phyloP scores from a whole-genome alignment of 2,329 filamentous ascomycete genomes.

The Phaeosphaeria sp. region DNA sequence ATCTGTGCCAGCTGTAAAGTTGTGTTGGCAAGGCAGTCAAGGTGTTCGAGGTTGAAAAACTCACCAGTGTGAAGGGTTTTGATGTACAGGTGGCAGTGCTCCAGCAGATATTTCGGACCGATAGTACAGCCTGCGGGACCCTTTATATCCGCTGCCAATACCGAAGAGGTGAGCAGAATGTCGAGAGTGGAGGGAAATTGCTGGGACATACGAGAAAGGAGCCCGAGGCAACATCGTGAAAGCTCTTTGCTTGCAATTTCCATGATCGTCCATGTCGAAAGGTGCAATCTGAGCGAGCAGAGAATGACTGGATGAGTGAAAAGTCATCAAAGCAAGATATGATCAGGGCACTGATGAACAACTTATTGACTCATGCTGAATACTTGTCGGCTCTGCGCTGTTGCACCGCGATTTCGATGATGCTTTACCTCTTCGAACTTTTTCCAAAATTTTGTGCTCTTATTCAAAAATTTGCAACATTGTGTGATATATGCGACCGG shows the following conservation, averaged over 20 bases:
- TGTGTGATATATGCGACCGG: no score
- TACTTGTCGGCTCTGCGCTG: no score
- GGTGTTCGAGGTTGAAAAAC: not conserved
- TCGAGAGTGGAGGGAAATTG: not conserved
- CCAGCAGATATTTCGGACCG: conserved; percentile 14
- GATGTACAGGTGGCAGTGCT: conserved; percentile 14
- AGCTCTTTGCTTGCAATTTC: not conserved
- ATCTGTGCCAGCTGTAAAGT: conserved; percentile 21
- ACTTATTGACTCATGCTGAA: no score
- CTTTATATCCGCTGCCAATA: conserved; percentile 8
- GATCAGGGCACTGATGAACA: not conserved
- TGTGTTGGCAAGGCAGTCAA: not conserved
- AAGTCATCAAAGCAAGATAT: not conserved
- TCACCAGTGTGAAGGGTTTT: conserved; percentile 13
- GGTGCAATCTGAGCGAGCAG: not conserved
- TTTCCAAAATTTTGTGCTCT: no score
- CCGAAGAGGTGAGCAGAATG: not conserved
- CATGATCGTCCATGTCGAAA: not conserved
- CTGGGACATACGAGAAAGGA: no score
- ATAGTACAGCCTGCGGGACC: conserved; percentile 12
- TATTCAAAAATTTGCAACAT: no score
- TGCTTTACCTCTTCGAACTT: no score
- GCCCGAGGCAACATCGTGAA: not conserved
- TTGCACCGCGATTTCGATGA: no score
- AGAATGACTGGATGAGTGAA: not conserved